Conservation (phyloP, 2,329 filamentous ascomycete genomes). For the Lasiodiplodia theobromae region DNA sequence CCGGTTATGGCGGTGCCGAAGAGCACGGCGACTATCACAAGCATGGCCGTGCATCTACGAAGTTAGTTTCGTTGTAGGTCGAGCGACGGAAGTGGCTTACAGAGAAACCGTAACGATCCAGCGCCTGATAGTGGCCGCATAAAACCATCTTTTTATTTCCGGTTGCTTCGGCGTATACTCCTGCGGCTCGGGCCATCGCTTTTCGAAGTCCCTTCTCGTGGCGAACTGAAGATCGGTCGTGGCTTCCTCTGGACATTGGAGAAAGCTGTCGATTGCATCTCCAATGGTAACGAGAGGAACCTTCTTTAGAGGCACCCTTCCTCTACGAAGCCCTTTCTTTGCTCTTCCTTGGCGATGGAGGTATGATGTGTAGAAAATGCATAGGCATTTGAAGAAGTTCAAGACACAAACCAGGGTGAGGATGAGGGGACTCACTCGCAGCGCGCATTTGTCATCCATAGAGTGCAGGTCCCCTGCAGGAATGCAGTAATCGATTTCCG, state of each 20-base stretch:
- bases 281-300: constrained; percentile 35
- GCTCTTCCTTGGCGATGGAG: not conserved
- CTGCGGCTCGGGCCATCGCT: no score
- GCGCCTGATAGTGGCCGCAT: no score
- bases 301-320: not conserved
- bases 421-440: not conserved
- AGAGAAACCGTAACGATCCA: not conserved
- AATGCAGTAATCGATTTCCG: not conserved
- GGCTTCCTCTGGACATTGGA: constrained; percentile 33
- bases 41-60: not conserved
- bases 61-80: no score
- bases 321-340: not conserved
- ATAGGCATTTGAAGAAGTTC: not conserved
- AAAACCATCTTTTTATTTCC: not conserved
- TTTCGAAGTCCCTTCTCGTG: not conserved
- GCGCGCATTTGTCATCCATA: not conserved
- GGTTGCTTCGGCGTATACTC: not conserved
- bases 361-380: not conserved
- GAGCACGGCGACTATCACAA: not conserved
- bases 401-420: not conserved
- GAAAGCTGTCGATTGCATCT: constrained; percentile 39
- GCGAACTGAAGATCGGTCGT: constrained; percentile 25
- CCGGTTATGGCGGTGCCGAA: not conserved
- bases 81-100: no score
- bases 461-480: not conserved